phyloP scores from a whole-genome alignment of 805 yeast species.

The Kodamaea fukazawae region DNA sequence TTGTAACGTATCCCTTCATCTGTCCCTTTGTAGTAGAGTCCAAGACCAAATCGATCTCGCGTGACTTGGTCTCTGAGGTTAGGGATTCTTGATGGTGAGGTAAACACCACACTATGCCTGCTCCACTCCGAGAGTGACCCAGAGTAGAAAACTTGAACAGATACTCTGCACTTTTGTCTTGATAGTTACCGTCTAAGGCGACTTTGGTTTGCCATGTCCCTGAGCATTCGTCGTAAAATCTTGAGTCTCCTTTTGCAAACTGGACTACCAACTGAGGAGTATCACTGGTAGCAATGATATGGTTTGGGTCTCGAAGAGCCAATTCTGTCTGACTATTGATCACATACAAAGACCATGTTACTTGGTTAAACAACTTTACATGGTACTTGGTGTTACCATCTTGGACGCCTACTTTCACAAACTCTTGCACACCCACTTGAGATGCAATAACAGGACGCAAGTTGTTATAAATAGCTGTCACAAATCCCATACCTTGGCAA shows the following conservation, averaged over 20 bases:
- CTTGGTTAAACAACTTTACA: constrained; percentile 51
- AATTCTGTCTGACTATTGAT: constrained; percentile 30
- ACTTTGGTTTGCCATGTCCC: constrained; percentile 58
- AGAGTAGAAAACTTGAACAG: constrained; percentile 25
- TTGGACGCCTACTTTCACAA: constrained; percentile 29
- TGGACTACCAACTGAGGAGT: constrained; percentile 32
- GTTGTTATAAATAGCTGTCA: constrained; percentile 51
- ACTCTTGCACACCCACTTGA: constrained; percentile 59
- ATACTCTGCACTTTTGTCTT: constrained; percentile 26
- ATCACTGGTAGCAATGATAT: constrained; percentile 43
- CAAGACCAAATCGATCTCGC: constrained; percentile 32
- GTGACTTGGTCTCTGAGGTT: constrained; percentile 20
- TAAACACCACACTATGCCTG: constrained; percentile 46
- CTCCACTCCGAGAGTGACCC: constrained; percentile 26
- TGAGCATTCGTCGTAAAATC: constrained; percentile 55
- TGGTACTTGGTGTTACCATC: constrained; percentile 51
- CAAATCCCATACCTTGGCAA: constrained; percentile 81
- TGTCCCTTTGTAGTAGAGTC: constrained; percentile 52
- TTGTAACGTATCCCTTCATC: constrained; percentile 44
- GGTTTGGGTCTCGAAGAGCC: constrained; percentile 29
- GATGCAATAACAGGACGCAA: constrained; percentile 42
- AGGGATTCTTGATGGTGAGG: constrained; percentile 51
- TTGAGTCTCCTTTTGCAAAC: constrained; percentile 24
- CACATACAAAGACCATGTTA: constrained; percentile 62
- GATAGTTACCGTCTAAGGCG: constrained; percentile 30